A percentile compares a stretch with the other conserved stretches of the same genome.
phyloP scores from a whole-genome alignment of 2,329 filamentous ascomycete genomes.

The Chaetomium globosum region DNA sequence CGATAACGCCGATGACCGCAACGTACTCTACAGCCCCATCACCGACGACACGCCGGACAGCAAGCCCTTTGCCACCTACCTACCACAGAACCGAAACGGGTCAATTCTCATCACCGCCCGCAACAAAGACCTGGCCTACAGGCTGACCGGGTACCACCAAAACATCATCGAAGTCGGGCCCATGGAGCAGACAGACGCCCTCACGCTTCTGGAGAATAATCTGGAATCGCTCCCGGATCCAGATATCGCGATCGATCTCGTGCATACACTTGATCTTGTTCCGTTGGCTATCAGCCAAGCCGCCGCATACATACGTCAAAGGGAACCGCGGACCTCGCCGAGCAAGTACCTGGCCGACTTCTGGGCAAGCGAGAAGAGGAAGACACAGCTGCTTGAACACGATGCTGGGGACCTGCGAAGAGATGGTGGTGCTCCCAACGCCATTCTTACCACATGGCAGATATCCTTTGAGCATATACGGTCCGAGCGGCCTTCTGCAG shows the following conservation, averaged over 20 bases:
- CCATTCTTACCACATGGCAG: constrained; percentile 39
- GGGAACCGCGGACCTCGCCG: constrained; percentile 39
- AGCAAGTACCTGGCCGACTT: constrained; percentile 46
- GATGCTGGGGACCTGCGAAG: constrained; percentile 34
- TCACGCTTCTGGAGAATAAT: constrained; percentile 41
- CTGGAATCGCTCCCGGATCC: constrained; percentile 27
- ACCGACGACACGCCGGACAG: neutral
- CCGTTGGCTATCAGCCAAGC: constrained; percentile 44
- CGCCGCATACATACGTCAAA: constrained; percentile 40
- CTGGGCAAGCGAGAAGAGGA: constrained; percentile 25
- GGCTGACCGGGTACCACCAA: constrained; percentile 31
- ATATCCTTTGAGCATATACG: constrained; percentile 43
- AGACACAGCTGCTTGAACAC: constrained; percentile 26
- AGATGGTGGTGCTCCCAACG: constrained; percentile 35
- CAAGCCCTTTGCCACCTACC: constrained; percentile 34
- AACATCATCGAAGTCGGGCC: constrained; percentile 38
- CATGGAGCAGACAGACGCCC: constrained; percentile 38
- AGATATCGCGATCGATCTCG: constrained; percentile 34
- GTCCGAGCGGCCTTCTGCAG: constrained; percentile 40
- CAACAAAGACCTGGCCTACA: constrained; percentile 32
- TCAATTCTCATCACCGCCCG: constrained; percentile 40
- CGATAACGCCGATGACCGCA: constrained; percentile 44
- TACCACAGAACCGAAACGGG: constrained; percentile 40
- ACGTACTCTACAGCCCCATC: constrained; percentile 36
- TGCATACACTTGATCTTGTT: constrained; percentile 39